Conservation (phyloP, 768 basidiomycete genomes). For the Russula griseocarnosa region DNA sequence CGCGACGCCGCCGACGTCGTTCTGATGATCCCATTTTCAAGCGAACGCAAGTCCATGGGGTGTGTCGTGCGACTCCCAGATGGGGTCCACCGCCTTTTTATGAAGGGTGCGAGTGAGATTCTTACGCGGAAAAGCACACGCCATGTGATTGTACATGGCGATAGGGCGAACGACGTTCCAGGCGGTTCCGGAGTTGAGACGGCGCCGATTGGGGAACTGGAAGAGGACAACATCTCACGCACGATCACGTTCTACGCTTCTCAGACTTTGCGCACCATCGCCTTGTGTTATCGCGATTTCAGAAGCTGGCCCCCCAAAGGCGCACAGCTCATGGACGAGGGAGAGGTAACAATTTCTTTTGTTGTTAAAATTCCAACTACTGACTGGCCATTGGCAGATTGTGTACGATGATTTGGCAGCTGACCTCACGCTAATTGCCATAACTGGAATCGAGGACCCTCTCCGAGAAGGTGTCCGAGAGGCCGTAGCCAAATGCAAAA, state of each 20-base stretch:
- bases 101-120: slow-evolving; percentile 96
- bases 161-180: slow-evolving; percentile 32
- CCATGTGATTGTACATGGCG: slow-evolving; percentile 66
- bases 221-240: slow-evolving; percentile 77
- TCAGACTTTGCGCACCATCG: slow-evolving; percentile 91
- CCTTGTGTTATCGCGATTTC: slow-evolving; percentile 89
- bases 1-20: slow-evolving; percentile 59
- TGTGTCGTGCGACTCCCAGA: slow-evolving; percentile 65
- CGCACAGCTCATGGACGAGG: slow-evolving; percentile 38
- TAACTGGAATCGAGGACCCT: slow-evolving; percentile 96
- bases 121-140: slow-evolving; percentile 68
- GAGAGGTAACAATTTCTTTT: slow-evolving; percentile 46
- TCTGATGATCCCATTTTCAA: slow-evolving; percentile 92
- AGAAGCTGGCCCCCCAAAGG: slow-evolving; percentile 75
- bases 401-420: slow-evolving; percentile 63
- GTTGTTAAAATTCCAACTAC: not conserved
- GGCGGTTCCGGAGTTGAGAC: slow-evolving; percentile 47
- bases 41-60: slow-evolving; percentile 92
- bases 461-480: slow-evolving; percentile 84
- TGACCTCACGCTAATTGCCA: slow-evolving; percentile 80
- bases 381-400: slow-evolving; percentile 41
- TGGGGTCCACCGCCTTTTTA: slow-evolving; percentile 61
- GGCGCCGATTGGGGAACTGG: slow-evolving; percentile 56
- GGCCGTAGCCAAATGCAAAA: slow-evolving; percentile 82
- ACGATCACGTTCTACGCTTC: slow-evolving; percentile 99